Evolutionary conservation across 495 filamentous ascomycete species (phyloP).

Genomic region (Chaetomidium leptoderma): DNA sequence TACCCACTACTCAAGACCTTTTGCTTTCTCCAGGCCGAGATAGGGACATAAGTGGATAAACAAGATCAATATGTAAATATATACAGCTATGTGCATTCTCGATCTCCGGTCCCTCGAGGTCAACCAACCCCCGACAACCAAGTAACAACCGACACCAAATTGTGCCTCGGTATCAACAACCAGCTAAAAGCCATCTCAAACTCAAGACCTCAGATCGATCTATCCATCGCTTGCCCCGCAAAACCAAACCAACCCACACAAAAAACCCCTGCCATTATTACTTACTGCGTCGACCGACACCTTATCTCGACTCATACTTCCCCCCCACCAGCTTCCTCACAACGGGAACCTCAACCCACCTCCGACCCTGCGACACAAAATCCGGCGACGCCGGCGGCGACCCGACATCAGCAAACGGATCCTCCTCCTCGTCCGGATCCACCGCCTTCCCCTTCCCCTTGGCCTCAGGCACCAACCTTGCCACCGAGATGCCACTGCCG

Average conservation of each 20-base stretch:
- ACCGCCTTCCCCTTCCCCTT: conserved; percentile 42
- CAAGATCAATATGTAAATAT: not conserved
- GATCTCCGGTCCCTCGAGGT: not conserved
- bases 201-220: not conserved
- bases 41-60: not conserved
- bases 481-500: conserved; percentile 61
- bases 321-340: conserved; percentile 72
- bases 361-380: conserved; percentile 31
- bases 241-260: not conserved
- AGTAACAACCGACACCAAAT: not conserved
- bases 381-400: conserved; percentile 34
- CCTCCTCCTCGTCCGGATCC: conserved; percentile 39
- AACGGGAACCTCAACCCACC: conserved; percentile 70
- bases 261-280: not conserved
- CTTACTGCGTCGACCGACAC: not conserved
- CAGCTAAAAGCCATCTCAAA: too few species aligned
- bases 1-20: too few species aligned
- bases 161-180: conserved; percentile 6
- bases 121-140: not conserved
- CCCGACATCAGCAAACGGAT: conserved; percentile 42
- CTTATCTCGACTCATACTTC: conserved; percentile 61
- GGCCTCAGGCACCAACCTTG: conserved; percentile 32
- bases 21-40: too few species aligned
- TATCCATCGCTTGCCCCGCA: conserved; percentile 12
- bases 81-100: conserved; percentile 9